Base-by-base conservation (phyloP, 2,329 filamentous ascomycete species). In the Fusarium compactum region DNA sequence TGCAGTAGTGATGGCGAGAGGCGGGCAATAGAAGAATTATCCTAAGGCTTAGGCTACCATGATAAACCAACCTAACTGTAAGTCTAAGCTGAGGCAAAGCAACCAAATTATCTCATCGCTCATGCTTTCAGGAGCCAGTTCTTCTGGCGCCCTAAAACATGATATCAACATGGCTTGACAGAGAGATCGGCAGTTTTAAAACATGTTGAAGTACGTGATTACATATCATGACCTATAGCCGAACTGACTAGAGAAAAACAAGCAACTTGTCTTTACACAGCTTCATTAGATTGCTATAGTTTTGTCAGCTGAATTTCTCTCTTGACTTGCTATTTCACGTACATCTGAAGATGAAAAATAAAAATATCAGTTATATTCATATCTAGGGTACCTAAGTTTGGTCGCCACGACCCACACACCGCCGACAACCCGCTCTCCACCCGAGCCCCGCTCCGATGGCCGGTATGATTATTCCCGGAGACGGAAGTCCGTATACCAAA, bases 361-460 rank as follows among this genome's bases (percentile, higher is more conserved):
- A 44, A 43, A 38, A 24, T 20, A 43, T 55, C 25, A 20, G 34
- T 45, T 24, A 27, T 27, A 14, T 27, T 14, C 12, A n/a, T 51
- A 25, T 69, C 47, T 43, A 70, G 67, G 67, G 67, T 70, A n/a
- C n/a, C n/a, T n/a, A 70, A 57, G 50, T 43, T 25, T 14, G 50
- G 3, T 25, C 30, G 43, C 16, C 22, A 16, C 18, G 27, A 43
- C 53, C 59, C 52, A 65, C 62, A 24, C 4, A 46, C n/a, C 60
- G 10, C 62, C 62, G 62, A 65, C 27, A 46, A 59, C 20, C 62
- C 52, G 61, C 48, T 25, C 41, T 7, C 41, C 50, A 43, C 25
- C 25, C 10, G 34, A 46, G 15, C 56, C 65, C 62, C 71, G 58
- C 72, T 69, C 72, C 71, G 72, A 74, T 65, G 61, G 67, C 71